Conservation (phyloP, 352 stramenopile genomes). For the Phytophthora capsici region DNA sequence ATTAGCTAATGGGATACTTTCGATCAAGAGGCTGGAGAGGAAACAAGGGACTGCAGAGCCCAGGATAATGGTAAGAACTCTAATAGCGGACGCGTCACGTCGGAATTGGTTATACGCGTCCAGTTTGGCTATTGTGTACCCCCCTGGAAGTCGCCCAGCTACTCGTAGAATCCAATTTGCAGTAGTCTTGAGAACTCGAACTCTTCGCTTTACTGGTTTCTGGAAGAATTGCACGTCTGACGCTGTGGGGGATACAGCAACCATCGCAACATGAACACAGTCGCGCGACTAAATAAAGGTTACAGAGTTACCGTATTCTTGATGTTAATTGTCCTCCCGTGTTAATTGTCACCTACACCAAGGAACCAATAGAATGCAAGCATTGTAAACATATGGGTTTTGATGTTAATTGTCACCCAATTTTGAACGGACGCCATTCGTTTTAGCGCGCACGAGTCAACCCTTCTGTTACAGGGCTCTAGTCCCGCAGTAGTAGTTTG, state of each 20-base stretch:
- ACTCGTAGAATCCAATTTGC: background rate
- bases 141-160: slow-evolving; percentile 23
- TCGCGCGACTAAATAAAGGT: no score
- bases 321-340: no score
- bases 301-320: no score
- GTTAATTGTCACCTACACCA: no score
- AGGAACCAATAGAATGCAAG: no score
- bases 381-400: no score
- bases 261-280: slow-evolving; percentile 15
- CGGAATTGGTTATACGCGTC: slow-evolving; percentile 26
- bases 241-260: slow-evolving; percentile 6
- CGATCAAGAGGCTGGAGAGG: slow-evolving; percentile 21
- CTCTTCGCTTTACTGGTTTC: background rate
- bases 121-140: slow-evolving; percentile 44
- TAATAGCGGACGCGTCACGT: background rate
- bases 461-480: no score
- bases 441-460: no score
- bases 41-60: slow-evolving; percentile 25
- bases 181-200: background rate
- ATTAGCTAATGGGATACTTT: slow-evolving; percentile 32
- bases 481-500: no score
- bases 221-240: background rate
- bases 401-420: no score
- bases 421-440: no score
- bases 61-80: slow-evolving; percentile 8